These are phyloP conservation scores for Yamadazyma taylorii DNA, from an alignment of 1,139 yeast species.

Conservation along the genomic window DNA sequence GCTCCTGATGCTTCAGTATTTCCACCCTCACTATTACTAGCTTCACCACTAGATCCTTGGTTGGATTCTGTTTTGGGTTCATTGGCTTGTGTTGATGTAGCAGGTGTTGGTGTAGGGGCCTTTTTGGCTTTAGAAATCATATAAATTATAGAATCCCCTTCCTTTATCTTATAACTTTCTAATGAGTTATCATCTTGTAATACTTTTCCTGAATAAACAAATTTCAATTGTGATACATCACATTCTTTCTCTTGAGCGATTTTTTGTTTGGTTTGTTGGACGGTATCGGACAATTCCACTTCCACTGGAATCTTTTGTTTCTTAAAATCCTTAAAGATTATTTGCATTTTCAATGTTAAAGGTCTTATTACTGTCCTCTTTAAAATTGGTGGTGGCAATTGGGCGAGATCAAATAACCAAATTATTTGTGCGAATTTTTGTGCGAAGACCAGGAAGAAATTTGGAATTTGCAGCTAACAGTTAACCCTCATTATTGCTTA, in stretches of 20 bases:
- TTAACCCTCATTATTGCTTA: too few species aligned
- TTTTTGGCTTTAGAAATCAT: constrained; percentile 69
- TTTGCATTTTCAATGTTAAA: constrained; percentile 54
- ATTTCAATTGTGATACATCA: constrained; percentile 75
- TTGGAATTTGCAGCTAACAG: too few species aligned
- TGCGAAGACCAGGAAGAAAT: too few species aligned
- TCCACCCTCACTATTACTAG: constrained; percentile 19
- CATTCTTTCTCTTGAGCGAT: constrained; percentile 69
- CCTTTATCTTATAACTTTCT: constrained; percentile 73
- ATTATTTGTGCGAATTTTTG: too few species aligned
- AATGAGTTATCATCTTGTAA: constrained; percentile 80
- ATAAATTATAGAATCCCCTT: constrained; percentile 87
- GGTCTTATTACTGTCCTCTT: too few species aligned
- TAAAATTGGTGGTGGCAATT: constrained; percentile 4
- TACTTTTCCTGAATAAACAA: constrained; percentile 91
- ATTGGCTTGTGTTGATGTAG: constrained; percentile 15
- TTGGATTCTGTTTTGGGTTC: constrained; percentile 20
- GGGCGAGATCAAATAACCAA: too few species aligned
- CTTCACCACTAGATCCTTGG: constrained; percentile 15
- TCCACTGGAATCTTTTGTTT: constrained; percentile 85
- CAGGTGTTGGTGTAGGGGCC: constrained; percentile 18
- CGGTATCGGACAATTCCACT: constrained; percentile 68
- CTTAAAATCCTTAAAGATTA: constrained; percentile 87
- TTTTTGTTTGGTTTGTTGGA: constrained; percentile 68
- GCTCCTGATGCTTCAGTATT: constrained; percentile 21